These are phyloP conservation scores for Ophiosphaerella herpotricha DNA, from an alignment of 2,329 filamentous ascomycete species.

Conservation along the genomic window DNA sequence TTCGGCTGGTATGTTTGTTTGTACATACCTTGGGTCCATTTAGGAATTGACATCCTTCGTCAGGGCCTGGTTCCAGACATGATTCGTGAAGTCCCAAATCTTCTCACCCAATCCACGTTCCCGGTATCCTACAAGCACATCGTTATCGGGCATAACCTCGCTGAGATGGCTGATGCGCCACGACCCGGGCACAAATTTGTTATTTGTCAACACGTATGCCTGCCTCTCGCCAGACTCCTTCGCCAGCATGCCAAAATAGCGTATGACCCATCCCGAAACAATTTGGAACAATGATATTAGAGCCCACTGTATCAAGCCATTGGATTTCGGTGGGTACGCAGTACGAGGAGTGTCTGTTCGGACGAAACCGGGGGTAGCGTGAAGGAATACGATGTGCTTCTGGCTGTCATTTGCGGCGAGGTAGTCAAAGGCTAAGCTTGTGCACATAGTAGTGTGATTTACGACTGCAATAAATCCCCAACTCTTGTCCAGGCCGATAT, in stretches of 20 bases:
- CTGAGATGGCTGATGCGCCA: slow-evolving; percentile 12
- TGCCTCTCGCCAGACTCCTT: slow-evolving; percentile 36
- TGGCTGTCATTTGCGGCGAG: slow-evolving; percentile 21
- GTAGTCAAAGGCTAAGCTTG: slow-evolving; percentile 36
- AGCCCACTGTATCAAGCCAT: slow-evolving; percentile 8
- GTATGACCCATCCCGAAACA: slow-evolving; percentile 16
- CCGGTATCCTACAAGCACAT: slow-evolving; percentile 8
- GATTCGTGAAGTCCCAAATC: slow-evolving; percentile 14
- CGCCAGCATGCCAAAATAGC: slow-evolving; percentile 21
- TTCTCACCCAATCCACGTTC: slow-evolving; percentile 10
- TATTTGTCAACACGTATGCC: slow-evolving; percentile 32
- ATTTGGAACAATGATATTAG: slow-evolving; percentile 8
- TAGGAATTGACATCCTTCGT: too few relatives aligned
- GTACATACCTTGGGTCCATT: too few relatives aligned
- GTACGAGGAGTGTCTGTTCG: slow-evolving; percentile 22
- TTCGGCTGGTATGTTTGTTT: too few relatives aligned
- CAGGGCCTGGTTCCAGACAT: slow-evolving; percentile 12
- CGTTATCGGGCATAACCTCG: slow-evolving; percentile 8
- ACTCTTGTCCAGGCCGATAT: slow-evolving; percentile 31
- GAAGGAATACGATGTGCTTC: slow-evolving; percentile 35
- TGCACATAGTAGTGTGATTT: slow-evolving; percentile 35
- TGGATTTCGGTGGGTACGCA: slow-evolving; percentile 4
- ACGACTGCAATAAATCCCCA: slow-evolving; percentile 23
- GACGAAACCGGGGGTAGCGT: slow-evolving; percentile 38
- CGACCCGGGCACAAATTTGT: slow-evolving; percentile 9